A percentile compares a stretch with the other conserved stretches of the same genome.
phyloP scores from a whole-genome alignment of 192 early-diverging fungal species.

The Coemansia sp. region DNA sequence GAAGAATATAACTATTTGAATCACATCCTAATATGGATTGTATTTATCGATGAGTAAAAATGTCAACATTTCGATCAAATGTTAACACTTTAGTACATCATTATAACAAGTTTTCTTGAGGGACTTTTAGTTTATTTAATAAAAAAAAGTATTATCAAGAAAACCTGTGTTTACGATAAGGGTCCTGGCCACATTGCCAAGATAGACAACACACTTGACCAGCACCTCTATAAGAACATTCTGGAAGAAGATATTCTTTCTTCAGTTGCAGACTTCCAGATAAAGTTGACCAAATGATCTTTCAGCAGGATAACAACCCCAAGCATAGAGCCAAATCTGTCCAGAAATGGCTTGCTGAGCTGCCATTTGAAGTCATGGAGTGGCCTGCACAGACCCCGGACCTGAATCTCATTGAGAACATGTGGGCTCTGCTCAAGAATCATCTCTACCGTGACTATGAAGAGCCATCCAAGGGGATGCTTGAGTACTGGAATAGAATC shows the following conservation, averaged over 20 bases:
- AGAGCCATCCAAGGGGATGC: no score
- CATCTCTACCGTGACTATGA: no score
- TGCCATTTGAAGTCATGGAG: conserved; percentile 1
- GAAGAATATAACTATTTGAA: no score
- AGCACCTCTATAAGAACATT: not conserved
- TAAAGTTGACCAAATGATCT: conserved; percentile 12
- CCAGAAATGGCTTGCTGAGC: not conserved
- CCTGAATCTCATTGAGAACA: conserved; percentile 11
- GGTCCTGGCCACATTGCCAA: conserved; percentile 12
- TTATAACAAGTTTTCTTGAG: no score
- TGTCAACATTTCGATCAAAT: no score
- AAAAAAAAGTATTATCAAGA: no score
- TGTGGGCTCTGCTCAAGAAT: conserved; percentile 6
- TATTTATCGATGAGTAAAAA: no score
- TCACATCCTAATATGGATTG: no score
- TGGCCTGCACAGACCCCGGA: conserved; percentile 21
- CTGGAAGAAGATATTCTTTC: conserved; percentile 4
- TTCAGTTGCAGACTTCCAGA: not conserved
- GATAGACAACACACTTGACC: conserved; percentile 20
- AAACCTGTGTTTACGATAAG: no score
- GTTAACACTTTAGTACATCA: no score
- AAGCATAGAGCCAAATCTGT: conserved; percentile 11
- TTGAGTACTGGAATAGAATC: no score
- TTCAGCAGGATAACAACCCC: conserved; percentile 24
- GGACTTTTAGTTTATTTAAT: no score